Percentiles rank a stretch among this genome's conserved stretches.
Conservation (phyloP, 2,329 filamentous ascomycete genomes). For the Fusarium cicatricum region DNA sequence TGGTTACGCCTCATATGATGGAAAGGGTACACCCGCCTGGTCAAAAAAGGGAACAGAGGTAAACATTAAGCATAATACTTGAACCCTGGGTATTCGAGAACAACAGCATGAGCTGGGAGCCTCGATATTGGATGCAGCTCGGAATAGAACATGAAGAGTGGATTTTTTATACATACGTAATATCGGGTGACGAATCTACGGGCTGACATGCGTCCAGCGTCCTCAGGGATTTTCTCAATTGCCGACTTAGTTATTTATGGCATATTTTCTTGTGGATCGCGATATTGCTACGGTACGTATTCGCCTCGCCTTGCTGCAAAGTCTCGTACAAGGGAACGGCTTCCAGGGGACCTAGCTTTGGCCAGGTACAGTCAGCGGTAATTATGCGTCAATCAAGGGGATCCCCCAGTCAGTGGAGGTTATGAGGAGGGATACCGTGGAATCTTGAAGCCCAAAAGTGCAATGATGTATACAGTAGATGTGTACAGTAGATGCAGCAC, state of each 20-base stretch:
- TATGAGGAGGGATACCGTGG: not conserved
- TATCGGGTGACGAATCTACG: constrained; percentile 1
- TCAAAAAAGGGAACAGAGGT: no score
- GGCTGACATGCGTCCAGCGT: constrained; percentile 5
- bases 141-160: not conserved
- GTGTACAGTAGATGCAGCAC: not conserved
- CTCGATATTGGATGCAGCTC: not conserved
- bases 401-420: not conserved
- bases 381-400: not conserved
- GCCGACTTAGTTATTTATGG: constrained; percentile 36
- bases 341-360: not conserved
- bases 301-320: constrained; percentile 1
- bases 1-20: no score
- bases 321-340: constrained; percentile 18
- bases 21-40: no score
- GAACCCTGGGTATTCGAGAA: no score
- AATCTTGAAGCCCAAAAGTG: not conserved
- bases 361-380: constrained; percentile 3
- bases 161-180: not conserved
- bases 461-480: not conserved
- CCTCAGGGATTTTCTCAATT: constrained; percentile 6
- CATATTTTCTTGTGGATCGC: constrained; percentile 21
- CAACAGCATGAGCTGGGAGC: not conserved
- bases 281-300: constrained; percentile 13
- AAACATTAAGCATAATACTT: no score